Evolutionary conservation across 768 basidiomycete genomes (phyloP), one percentile per base, ranked within the genome.

Genomic region (Lactarius hatsudake): DNA sequence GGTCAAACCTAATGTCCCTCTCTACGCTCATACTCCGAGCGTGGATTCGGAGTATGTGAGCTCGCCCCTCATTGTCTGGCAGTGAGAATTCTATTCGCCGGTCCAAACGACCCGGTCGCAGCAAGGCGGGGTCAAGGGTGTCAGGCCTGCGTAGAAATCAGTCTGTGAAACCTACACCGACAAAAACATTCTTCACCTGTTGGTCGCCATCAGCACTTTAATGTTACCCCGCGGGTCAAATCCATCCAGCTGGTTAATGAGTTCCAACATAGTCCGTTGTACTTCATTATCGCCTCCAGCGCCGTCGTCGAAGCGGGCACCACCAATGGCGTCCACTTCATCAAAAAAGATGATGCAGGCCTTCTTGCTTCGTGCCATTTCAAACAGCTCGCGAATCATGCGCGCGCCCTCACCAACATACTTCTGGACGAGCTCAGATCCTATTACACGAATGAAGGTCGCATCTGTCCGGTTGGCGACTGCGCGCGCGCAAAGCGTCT

Each of bases 301-400:
- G 63, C 97, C 97, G 74, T 99, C 97, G 73, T 98, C 97, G 74
- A 96, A 97, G 59, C 97, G 86, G 20, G 97, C 97, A 63, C 97
- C 97, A 76, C 97, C 97, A 68, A 98, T 94, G 56, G 97, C 97
- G 73, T 98, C 97, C 17, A 99, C 87, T 82, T 98, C 97, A 72
- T 99, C 97, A 71, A 99, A 98, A 81, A 99, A 99, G 74, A 99
- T 98, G 75, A 99, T 98, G 74, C 97, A 98, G 1, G 97, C 97
- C 79, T 98, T 98, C 82, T 98, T 98, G 71, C 89, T 89, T 69
- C 97, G 86, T 36, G 97, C 97, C 96, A 98, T 98, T 79, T 98
- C 97, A 78, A 99, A 99, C 65, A 98, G 81, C 75, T 98, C 97
- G 58, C 97, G 89, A 20, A 99, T 96, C 97, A 98, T 98, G 66